Percentiles rank a stretch among this genome's conserved stretches.
phyloP scores from a whole-genome alignment of 139 green algal species.

The Chlorella sp. region DNA sequence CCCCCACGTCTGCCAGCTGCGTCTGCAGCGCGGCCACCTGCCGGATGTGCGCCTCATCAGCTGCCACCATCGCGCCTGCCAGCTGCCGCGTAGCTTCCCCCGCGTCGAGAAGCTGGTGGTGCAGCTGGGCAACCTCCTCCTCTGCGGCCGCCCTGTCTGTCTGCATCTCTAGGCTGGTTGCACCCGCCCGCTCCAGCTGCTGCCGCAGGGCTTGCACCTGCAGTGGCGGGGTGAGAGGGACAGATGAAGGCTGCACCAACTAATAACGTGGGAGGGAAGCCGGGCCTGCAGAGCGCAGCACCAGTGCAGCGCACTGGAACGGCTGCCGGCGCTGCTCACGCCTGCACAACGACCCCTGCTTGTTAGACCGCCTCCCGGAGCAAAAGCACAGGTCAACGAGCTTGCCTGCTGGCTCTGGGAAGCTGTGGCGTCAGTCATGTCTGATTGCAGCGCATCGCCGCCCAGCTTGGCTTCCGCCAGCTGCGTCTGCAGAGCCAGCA shows the following conservation, averaged over 20 bases:
- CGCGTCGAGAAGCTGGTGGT: background rate
- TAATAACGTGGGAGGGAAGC: too few relatives aligned
- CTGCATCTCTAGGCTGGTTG: background rate
- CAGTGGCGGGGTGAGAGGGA: too few relatives aligned
- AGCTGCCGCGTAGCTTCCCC: background rate
- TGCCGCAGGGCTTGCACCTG: background rate
- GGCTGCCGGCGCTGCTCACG: too few relatives aligned
- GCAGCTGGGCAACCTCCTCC: background rate
- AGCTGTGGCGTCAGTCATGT: background rate
- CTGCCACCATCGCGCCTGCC: background rate
- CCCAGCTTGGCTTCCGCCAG: background rate
- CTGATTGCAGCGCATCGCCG: background rate
- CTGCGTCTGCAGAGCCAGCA: background rate
- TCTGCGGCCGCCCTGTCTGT: background rate
- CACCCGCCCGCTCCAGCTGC: background rate
- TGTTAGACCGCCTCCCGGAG: too few relatives aligned
- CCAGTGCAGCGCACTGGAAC: too few relatives aligned
- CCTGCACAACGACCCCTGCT: too few relatives aligned
- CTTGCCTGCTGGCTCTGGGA: background rate
- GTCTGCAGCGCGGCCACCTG: background rate
- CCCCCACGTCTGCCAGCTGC: background rate
- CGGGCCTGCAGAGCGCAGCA: too few relatives aligned
- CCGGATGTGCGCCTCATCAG: background rate
- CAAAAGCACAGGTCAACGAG: too few relatives aligned
- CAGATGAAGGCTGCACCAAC: too few relatives aligned